A percentile compares a stretch with the other conserved stretches of the same genome.
Conservation (phyloP, 2,329 filamentous ascomycete genomes). For the Calycina marina region DNA sequence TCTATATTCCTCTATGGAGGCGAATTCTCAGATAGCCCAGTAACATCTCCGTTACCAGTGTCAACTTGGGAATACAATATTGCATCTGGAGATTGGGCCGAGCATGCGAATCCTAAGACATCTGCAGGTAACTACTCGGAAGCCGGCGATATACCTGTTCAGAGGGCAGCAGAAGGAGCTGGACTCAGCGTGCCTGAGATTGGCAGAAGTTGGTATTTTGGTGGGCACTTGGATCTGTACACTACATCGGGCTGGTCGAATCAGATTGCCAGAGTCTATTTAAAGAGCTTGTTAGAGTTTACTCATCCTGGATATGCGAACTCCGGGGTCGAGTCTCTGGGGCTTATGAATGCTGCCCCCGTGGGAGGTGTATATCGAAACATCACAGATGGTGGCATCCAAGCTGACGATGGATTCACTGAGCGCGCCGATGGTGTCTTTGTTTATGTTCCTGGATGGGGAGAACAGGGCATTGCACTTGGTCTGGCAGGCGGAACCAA, state of each 20-base stretch:
- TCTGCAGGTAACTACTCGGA: slow-evolving; percentile 49
- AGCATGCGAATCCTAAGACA: slow-evolving; percentile 45
- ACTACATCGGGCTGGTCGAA: slow-evolving; percentile 51
- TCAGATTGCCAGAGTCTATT: slow-evolving; percentile 46
- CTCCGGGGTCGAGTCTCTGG: slow-evolving; percentile 41
- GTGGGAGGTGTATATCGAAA: slow-evolving; percentile 53
- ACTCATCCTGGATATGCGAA: slow-evolving; percentile 59
- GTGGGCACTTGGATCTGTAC: slow-evolving; percentile 52
- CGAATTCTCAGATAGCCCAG: slow-evolving; percentile 51
- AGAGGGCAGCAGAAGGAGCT: slow-evolving; percentile 60
- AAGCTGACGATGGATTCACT: slow-evolving; percentile 51
- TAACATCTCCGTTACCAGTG: slow-evolving; percentile 38
- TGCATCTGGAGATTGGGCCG: slow-evolving; percentile 41
- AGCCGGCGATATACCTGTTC: slow-evolving; percentile 37
- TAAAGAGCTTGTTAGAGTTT: slow-evolving; percentile 63
- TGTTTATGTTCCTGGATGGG: slow-evolving; percentile 63
- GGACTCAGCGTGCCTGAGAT: slow-evolving; percentile 55
- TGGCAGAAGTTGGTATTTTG: slow-evolving; percentile 65
- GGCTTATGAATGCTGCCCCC: slow-evolving; percentile 38
- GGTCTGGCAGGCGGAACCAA: slow-evolving; percentile 61
- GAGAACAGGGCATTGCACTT: slow-evolving; percentile 52
- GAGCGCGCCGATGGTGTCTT: slow-evolving; percentile 61
- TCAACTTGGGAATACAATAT: slow-evolving; percentile 61
- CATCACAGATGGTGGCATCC: slow-evolving; percentile 56
- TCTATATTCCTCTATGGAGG: slow-evolving; percentile 63